Evolutionary conservation across 2,329 filamentous ascomycete genomes (phyloP), one percentile per base, ranked within the genome.

Genomic region (Mycocentrospora acerina): DNA sequence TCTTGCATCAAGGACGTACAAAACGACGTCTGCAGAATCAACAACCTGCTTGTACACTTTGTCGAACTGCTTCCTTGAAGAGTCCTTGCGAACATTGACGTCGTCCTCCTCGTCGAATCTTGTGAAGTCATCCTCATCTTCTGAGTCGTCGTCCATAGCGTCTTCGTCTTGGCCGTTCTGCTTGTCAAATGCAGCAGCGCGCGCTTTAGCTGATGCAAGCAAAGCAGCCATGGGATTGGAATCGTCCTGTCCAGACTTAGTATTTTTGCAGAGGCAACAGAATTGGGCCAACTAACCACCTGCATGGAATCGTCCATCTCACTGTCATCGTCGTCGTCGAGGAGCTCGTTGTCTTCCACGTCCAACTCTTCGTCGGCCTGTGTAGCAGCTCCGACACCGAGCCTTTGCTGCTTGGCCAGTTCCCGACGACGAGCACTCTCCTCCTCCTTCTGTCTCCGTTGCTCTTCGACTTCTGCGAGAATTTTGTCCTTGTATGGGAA

Each of bases 401-500:
- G 52, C 41, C 59, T 67, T 48, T 71, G 68, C 52, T 71, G 67
- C 55, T 72, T 78, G 40, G 83, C 83, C 59, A 89, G 73, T 62
- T 94, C 87, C 48, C 81, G 81, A 57, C 81, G 78, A 62, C 80
- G 76, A 41, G 79, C 78, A 62, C 48, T 55, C 25, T 95, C 88
- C 61, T 95, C 90, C 49, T 82, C 82, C 74, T 91, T 96, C 67
- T 80, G 75, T 53, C 85, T 74, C 63, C 86, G 86, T 58, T 82
- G 85, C 71, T 95, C 88, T 72, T 98, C 93, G 57, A 98, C 94
- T 70, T 98, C 90, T 42, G 90, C 83, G 24, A 98, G 79, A 18
- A 98, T 80, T 76, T 86, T 90, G 68, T 96, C 90, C 75, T 98
- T 98, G 78, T 93, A 96, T 1, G 93, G 93, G 73, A 96, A 98